These are phyloP conservation scores for Craspedostauros australis DNA, from an alignment of 108 stramenopile species.

Conservation along the genomic window DNA sequence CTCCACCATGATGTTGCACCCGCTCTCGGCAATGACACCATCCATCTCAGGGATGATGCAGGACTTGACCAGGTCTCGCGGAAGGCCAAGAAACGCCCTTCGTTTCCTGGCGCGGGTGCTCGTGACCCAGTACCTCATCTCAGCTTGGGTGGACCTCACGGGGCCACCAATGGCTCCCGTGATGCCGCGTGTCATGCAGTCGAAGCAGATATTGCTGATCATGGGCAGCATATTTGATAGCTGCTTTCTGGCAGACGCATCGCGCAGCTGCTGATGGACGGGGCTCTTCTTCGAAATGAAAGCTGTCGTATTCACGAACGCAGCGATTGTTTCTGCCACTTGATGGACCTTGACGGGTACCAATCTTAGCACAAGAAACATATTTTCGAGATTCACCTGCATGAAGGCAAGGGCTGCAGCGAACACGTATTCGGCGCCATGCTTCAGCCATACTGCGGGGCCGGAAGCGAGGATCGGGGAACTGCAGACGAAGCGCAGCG, in stretches of 20 bases:
- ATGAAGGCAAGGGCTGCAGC: conserved; percentile 68
- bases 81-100: conserved; percentile 35
- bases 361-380: conserved; percentile 56
- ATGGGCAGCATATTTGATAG: too few species aligned
- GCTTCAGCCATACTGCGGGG: conserved; percentile 65
- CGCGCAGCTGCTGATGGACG: neutral
- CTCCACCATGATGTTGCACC: conserved; percentile 57
- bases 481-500: conserved; percentile 48
- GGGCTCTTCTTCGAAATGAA: neutral
- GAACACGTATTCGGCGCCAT: conserved; percentile 75
- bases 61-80: conserved; percentile 29
- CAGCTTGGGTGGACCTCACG: neutral
- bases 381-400: conserved; percentile 39
- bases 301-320: conserved; percentile 34
- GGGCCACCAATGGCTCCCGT: too few species aligned
- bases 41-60: conserved; percentile 49
- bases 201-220: too few species aligned
- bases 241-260: too few species aligned
- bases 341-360: conserved; percentile 62
- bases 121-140: conserved; percentile 30
- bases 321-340: conserved; percentile 56
- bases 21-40: conserved; percentile 62
- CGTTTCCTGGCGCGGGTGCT: conserved; percentile 33
- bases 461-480: conserved; percentile 74
- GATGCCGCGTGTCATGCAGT: too few species aligned